A percentile compares a stretch with the other conserved stretches of the same genome.
Evolutionary conservation across 2,329 filamentous ascomycete species (phyloP).

Genomic region (Ambrosiella cleistominuta): DNA sequence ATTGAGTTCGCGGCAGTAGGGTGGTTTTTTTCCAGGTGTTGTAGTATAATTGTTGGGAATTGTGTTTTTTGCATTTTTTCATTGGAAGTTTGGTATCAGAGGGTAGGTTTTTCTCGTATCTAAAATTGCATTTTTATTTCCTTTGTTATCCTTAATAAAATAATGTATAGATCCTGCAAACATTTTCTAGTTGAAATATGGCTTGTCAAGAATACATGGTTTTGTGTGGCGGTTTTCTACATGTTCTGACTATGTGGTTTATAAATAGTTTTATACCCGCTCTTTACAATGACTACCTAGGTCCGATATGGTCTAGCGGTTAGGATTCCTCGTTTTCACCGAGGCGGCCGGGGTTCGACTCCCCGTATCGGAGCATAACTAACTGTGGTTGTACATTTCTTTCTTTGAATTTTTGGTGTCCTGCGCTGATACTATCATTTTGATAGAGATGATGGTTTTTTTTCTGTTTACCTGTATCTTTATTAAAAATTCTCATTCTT

Average conservation of each 20-base stretch:
- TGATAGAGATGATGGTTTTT: background rate
- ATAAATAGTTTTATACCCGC: background rate
- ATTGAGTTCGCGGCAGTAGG: constrained; percentile 41
- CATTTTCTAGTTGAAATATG: too few relatives aligned
- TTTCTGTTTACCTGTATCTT: background rate
- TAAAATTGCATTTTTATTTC: too few relatives aligned
- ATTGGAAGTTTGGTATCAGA: background rate
- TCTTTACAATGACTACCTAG: background rate
- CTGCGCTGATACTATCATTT: background rate
- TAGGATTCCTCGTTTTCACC: constrained; percentile 13
- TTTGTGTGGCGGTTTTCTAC: background rate
- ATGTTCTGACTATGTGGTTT: background rate
- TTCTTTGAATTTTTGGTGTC: background rate
- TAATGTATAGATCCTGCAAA: too few relatives aligned
- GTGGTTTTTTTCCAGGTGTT: background rate
- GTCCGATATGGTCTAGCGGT: constrained; percentile 12
- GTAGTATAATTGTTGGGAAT: background rate
- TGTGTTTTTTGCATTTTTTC: background rate
- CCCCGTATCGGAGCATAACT: constrained; percentile 12
- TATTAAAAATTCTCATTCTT: background rate
- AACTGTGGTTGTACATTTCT: background rate
- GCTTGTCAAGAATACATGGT: too few relatives aligned
- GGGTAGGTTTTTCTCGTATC: too few relatives aligned
- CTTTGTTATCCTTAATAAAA: too few relatives aligned
- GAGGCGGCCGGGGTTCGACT: constrained; percentile 12